Evolutionary conservation across 2,329 filamentous ascomycete genomes (phyloP), one percentile per base, ranked within the genome.

Genomic region (Graphilbum fragrans): DNA sequence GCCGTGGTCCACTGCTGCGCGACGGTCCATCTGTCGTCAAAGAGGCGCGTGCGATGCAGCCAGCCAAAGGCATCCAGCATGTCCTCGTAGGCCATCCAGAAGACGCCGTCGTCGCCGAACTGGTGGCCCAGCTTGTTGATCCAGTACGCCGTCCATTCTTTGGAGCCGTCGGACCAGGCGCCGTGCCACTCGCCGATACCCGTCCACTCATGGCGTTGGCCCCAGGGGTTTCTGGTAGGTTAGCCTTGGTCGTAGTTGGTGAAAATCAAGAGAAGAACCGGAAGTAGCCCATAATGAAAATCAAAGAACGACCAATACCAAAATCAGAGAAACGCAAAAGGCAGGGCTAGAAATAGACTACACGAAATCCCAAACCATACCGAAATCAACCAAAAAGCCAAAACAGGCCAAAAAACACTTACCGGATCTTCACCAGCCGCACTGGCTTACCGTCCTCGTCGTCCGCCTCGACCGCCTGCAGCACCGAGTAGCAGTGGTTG

Each of bases 151-250:
- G 78, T 85, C 82, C 82, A 86, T 54, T 85, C 73, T 49, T 79
- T 75, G 5, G 77, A 81, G 1, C 82, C 82, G 53, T 86, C 81
- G 31, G 74, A 76, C 81, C 82, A 86, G 5, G 77, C 69, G 14
- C 82, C 82, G 41, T 72, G 77, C 80, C 81, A 85, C 58, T 84
- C 81, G 38, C 63, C 62, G 2, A 58, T 39, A 9, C 61, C 62
- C 18, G 47, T 50, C 20, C 11, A 8, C n/a, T 50, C 48, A 10
- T 50, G 45, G 23, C 70, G 71, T 45, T 73, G 64, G 12, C 82
- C 82, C 82, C 81, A 86, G 0, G 82, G 82, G 50, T 86, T 86
- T 20, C 22, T n/a, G n/a, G n/a, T n/a, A n/a, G n/a, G n/a, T n/a
- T n/a, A n/a, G n/a, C n/a, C n/a, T n/a, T n/a, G n/a, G n/a, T n/a